phyloP scores from a whole-genome alignment of 805 yeast species.

The Candida saitoana region DNA sequence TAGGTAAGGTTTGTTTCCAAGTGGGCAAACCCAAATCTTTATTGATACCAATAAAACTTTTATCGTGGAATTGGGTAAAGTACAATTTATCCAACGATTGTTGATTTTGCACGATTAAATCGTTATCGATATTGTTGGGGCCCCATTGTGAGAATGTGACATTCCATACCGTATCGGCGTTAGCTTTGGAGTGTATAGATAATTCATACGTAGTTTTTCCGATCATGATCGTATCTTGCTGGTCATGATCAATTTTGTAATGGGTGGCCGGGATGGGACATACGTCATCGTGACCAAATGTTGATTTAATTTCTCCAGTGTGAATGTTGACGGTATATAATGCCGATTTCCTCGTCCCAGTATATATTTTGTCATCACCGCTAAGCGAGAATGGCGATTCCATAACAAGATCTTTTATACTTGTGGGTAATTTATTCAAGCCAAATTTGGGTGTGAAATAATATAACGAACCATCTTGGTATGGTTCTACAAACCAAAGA shows the following conservation, averaged over 20 bases:
- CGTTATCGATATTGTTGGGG: constrained; percentile 76
- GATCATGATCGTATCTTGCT: constrained; percentile 44
- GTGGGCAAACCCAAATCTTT: constrained; percentile 62
- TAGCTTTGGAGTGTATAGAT: constrained; percentile 69
- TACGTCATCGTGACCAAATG: constrained; percentile 49
- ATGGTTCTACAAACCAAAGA: constrained; percentile 90
- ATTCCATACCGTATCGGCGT: constrained; percentile 64
- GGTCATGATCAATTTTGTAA: constrained; percentile 7
- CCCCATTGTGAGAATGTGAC: constrained; percentile 89
- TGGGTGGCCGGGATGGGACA: constrained; percentile 34
- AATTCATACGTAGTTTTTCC: constrained; percentile 74
- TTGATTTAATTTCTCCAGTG: constrained; percentile 69
- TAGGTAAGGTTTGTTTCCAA: constrained; percentile 75
- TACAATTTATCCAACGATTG: constrained; percentile 68
- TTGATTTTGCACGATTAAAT: constrained; percentile 39
- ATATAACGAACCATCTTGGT: constrained; percentile 76
- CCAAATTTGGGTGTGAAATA: constrained; percentile 75
- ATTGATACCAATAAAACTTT: constrained; percentile 72
- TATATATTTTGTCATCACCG: constrained; percentile 78
- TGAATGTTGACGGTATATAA: constrained; percentile 68
- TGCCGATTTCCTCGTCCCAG: constrained; percentile 77
- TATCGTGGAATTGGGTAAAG: constrained; percentile 81
- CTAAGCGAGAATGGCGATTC: constrained; percentile 80
- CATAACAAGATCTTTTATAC: constrained; percentile 69
- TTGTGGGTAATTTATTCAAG: constrained; percentile 73